Evolutionary conservation across 495 filamentous ascomycete genomes (phyloP), one percentile per base, ranked within the genome.

Genomic region (Aspergillus sclerotiicarbonarius): DNA sequence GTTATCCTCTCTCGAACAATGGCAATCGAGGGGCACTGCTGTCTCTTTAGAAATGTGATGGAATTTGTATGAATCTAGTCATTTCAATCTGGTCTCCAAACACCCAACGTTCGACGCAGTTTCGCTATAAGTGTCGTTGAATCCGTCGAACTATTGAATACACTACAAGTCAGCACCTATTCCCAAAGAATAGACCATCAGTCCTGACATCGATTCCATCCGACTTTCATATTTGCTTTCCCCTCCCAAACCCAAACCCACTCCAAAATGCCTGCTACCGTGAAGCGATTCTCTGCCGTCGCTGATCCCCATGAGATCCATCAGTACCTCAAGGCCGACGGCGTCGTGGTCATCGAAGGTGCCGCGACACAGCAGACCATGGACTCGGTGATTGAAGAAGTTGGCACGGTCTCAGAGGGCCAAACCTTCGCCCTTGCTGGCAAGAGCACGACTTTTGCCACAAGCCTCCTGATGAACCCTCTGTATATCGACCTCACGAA

Each of bases 371-470:
- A 13, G 9, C 9, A 35, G 13, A 13, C 8, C 13, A 35, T 35
- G 3, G 33, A 35, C 33, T 10, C 8, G 8, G 33, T 35, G 9
- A 9, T 35, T 13, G 33, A 35, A 1, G 33, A 35, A 7, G 33
- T 35, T 9, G 33, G 33, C n/a, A 25, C 47, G 5, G 12, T 29
- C 18, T 6, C 6, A 50, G 46, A 5, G 12, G 33, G 20, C 33
- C 43, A 33, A 18, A 45, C 19, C 8, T 58, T 39, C 55, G 55
- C 25, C 9, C 31, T 58, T 5, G 46, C 47, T 9, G 55, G 12
- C 15, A 58, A 58, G 41, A 58, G 55, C 35, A n/a, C 30, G 4
- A 58, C 55, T 12, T 58, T 58, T 46, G 55, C 55, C 5, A 58
- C 55, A 4, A 6, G 35, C 10, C 47, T 58, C 6, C 47, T 58